Percentiles rank a stretch among this genome's conserved stretches.
phyloP scores from a whole-genome alignment of 1,139 yeast genomes.

The Pichia sp. region DNA sequence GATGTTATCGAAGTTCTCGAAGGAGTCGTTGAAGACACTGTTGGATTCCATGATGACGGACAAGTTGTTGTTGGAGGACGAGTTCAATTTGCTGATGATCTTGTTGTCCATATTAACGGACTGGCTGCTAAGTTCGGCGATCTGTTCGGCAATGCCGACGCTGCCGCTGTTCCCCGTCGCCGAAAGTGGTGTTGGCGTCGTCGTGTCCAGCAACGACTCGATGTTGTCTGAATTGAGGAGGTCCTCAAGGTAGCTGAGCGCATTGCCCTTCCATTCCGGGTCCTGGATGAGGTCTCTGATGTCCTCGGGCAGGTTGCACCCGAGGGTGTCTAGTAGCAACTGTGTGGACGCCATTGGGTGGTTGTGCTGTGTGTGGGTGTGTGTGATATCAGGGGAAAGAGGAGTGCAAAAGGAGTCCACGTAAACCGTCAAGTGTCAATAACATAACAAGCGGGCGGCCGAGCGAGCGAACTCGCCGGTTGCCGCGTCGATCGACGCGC shows the following conservation, averaged over 20 bases:
- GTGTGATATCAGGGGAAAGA: no score
- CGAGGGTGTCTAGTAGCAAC: constrained; percentile 24
- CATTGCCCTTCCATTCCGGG: constrained; percentile 1
- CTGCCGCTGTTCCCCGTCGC: constrained; percentile 16
- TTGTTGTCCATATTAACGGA: constrained; percentile 10
- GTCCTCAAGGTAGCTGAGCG: constrained; percentile 6
- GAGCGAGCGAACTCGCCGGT: no score
- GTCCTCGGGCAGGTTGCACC: constrained; percentile 18
- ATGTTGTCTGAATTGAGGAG: constrained; percentile 25
- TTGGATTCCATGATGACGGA: constrained; percentile 29
- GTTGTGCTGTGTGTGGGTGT: no score
- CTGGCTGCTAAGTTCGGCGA: constrained; percentile 40
- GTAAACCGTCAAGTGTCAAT: no score
- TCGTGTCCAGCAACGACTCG: constrained; percentile 25
- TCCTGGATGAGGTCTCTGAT: neutral
- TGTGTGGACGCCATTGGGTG: constrained; percentile 9
- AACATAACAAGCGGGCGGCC: no score
- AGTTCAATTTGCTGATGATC: neutral
- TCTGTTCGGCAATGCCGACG: constrained; percentile 34
- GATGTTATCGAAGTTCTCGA: constrained; percentile 4
- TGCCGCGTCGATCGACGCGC: no score
- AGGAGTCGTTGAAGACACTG: constrained; percentile 4
- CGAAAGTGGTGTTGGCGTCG: constrained; percentile 13
- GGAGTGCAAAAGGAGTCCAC: no score
- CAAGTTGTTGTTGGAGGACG: constrained; percentile 27